Percentiles rank a stretch among this genome's conserved stretches.
phyloP scores from a whole-genome alignment of 2,329 filamentous ascomycete genomes.

The Aspergillus fijiensis region DNA sequence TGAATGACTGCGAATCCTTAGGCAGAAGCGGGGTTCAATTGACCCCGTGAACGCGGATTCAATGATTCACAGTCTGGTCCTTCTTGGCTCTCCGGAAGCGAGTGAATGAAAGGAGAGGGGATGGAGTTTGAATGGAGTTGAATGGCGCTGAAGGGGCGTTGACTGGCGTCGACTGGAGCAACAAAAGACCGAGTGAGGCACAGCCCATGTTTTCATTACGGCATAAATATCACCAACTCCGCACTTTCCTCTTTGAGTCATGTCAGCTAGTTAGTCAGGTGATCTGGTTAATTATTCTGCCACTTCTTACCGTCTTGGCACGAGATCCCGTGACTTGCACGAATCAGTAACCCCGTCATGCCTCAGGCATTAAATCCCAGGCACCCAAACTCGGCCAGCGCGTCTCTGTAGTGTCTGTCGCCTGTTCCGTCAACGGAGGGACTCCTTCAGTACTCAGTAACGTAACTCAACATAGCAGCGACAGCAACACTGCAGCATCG shows the following conservation, averaged over 20 bases:
- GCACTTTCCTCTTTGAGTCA: slow-evolving; percentile 11
- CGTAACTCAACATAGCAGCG: too few relatives aligned
- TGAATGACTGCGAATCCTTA: neutral
- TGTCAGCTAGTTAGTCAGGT: too few relatives aligned
- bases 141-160: too few relatives aligned
- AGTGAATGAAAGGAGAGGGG: neutral
- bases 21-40: slow-evolving; percentile 17
- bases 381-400: slow-evolving; percentile 1
- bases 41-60: slow-evolving; percentile 10
- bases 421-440: too few relatives aligned
- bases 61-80: slow-evolving; percentile 5
- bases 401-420: neutral
- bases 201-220: slow-evolving; percentile 22
- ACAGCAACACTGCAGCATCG: too few relatives aligned
- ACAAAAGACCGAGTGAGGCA: neutral
- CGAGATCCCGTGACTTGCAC: neutral
- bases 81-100: slow-evolving; percentile 16
- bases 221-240: slow-evolving; percentile 18
- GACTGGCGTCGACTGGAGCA: neutral
- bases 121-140: neutral
- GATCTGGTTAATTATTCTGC: neutral
- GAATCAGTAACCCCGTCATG: neutral
- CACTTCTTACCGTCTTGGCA: neutral
- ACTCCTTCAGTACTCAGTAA: too few relatives aligned
- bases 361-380: slow-evolving; percentile 11